These are phyloP conservation scores for Cercospora sp. DNA, from an alignment of 2,329 filamentous ascomycete genomes.

Conservation along the genomic window DNA sequence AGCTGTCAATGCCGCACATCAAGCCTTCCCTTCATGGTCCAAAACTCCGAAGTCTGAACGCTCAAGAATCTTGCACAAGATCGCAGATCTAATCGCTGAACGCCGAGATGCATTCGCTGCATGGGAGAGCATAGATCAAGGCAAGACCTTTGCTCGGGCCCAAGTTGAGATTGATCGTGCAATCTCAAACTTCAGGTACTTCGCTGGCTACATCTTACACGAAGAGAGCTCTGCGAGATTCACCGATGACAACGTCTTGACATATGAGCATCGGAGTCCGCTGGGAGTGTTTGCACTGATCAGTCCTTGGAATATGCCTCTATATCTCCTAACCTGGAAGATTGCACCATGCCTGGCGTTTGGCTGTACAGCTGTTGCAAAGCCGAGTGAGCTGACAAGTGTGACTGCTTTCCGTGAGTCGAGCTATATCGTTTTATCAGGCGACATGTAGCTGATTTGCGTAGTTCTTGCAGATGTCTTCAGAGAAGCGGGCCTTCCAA, in stretches of 20 bases:
- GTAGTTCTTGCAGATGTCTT: conserved; percentile 18
- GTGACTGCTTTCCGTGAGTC: conserved; percentile 19
- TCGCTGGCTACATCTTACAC: conserved; percentile 19
- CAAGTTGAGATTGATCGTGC: conserved; percentile 18
- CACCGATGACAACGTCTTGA: conserved; percentile 14
- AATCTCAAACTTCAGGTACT: conserved; percentile 18
- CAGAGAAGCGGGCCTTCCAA: conserved; percentile 44
- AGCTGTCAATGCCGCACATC: conserved; percentile 13
- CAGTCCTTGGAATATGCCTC: conserved; percentile 20
- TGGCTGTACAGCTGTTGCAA: conserved; percentile 16
- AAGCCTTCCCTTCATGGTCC: conserved; percentile 16
- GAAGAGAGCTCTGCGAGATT: conserved; percentile 16
- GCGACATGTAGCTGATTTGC: not conserved
- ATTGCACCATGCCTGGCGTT: conserved; percentile 20
- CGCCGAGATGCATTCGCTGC: conserved; percentile 9
- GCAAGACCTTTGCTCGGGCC: conserved; percentile 19
- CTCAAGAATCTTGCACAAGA: conserved; percentile 4
- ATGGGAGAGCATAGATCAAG: conserved; percentile 22
- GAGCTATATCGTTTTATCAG: not conserved
- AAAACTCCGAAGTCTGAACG: conserved; percentile 14
- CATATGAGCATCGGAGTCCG: conserved; percentile 17
- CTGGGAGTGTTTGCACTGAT: conserved; percentile 19
- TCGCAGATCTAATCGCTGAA: conserved; percentile 14
- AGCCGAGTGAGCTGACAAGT: conserved; percentile 18
- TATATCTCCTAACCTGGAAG: conserved; percentile 21